These are phyloP conservation scores for Striga asiatica DNA, from an alignment of 257 asterid species.

Conservation along the genomic window DNA sequence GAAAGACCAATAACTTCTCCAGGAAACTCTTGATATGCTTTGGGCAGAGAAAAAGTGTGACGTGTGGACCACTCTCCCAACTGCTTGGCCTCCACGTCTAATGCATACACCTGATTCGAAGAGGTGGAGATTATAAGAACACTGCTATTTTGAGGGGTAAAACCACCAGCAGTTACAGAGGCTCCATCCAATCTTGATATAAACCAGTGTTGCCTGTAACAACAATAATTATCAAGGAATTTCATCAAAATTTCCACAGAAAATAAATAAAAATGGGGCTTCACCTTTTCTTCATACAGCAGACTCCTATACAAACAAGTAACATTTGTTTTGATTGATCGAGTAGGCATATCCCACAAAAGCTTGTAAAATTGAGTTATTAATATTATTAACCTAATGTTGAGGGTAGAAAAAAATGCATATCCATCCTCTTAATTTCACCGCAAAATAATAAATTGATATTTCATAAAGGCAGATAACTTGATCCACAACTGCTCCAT, in stretches of 20 bases:
- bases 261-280: not conserved
- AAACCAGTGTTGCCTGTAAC: conserved; percentile 94
- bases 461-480: not conserved
- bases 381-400: not conserved
- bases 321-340: not conserved
- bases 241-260: not conserved
- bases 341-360: not conserved
- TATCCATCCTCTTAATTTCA: not conserved
- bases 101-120: conserved; percentile 79
- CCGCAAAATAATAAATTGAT: not conserved
- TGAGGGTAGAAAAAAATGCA: not conserved
- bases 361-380: not conserved
- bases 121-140: conserved; percentile 76
- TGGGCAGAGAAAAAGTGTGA: conserved; percentile 70
- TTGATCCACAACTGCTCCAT: no score
- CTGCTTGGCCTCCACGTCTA: conserved; percentile 92
- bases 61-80: conserved; percentile 87
- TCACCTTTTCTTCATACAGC: not conserved
- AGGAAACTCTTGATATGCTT: conserved; percentile 89
- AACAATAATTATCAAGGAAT: conserved; percentile 5
- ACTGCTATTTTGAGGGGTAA: conserved; percentile 62
- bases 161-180: conserved; percentile 93
- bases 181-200: conserved; percentile 88
- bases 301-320: not conserved
- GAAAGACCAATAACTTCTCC: conserved; percentile 97